These are phyloP conservation scores for sorghum (Sorghum bicolor) DNA, from an alignment of 176 grass and related monocot genomes.

Conservation along the genomic window Sorghum_bicolor_NCBIv3 NC_012877.2:46578501-46579000, in stretches of 20 bases:
- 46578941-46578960: conserved; percentile 78
- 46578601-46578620: conserved; percentile 11
- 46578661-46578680: conserved; percentile 15
- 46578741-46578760: background rate
- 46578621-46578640: conserved; percentile 15
- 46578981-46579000: conserved; percentile 86
- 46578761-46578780: background rate
- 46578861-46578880: conserved; percentile 43
- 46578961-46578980: conserved; percentile 78
- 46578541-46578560: background rate
- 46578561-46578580: background rate
- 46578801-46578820: conserved; percentile 37
- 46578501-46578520: background rate
- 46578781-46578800: conserved; percentile 13
- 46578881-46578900: conserved; percentile 34
- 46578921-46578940: conserved; percentile 56
- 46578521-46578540: background rate
- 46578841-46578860: conserved; percentile 44
- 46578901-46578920: conserved; percentile 71
- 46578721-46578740: background rate
- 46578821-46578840: conserved; percentile 48
- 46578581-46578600: conserved; percentile 1
- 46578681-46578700: conserved; percentile 37
- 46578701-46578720: conserved; percentile 16
- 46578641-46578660: conserved; percentile 40